These are phyloP conservation scores for Magnaporthales sp. DNA, from an alignment of 2,329 filamentous ascomycete genomes.

Conservation along the genomic window DNA sequence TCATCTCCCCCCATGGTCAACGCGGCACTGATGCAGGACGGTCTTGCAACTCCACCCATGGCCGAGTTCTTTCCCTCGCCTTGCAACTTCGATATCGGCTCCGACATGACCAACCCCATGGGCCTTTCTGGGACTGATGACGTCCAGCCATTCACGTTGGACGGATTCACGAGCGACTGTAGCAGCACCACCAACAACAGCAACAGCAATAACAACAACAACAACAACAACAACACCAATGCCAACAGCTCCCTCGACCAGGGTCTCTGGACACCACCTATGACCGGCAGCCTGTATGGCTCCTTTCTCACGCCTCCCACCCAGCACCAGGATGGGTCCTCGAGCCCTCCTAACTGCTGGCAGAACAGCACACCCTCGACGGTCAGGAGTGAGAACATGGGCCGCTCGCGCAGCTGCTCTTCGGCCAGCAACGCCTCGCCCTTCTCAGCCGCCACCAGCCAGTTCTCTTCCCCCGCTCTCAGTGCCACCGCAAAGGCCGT, in stretches of 20 bases:
- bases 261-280: slow-evolving; percentile 6
- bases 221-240: not conserved
- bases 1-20: slow-evolving; percentile 6
- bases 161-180: slow-evolving; percentile 2
- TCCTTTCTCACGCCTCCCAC: slow-evolving; percentile 5
- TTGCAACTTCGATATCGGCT: slow-evolving; percentile 2
- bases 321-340: not conserved
- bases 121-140: not conserved
- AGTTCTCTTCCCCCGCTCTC: slow-evolving; percentile 5
- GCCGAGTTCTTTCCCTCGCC: slow-evolving; percentile 5
- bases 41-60: slow-evolving; percentile 3
- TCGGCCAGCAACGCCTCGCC: not conserved
- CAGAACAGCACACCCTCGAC: slow-evolving; percentile 4
- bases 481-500: not conserved
- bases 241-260: not conserved
- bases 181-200: not conserved
- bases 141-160: slow-evolving; percentile 2
- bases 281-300: slow-evolving; percentile 5
- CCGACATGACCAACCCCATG: not conserved
- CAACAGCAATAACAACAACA: not conserved
- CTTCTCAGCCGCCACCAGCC: slow-evolving; percentile 5
- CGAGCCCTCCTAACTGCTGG: slow-evolving; percentile 3
- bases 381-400: slow-evolving; percentile 2
- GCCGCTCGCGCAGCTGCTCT: slow-evolving; percentile 1
- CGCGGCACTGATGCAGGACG: not conserved